A percentile compares a stretch with the other conserved stretches of the same genome.
These are phyloP conservation scores for Xylariaceae sp. DNA, from an alignment of 2,329 filamentous ascomycete species.

Conservation along the genomic window DNA sequence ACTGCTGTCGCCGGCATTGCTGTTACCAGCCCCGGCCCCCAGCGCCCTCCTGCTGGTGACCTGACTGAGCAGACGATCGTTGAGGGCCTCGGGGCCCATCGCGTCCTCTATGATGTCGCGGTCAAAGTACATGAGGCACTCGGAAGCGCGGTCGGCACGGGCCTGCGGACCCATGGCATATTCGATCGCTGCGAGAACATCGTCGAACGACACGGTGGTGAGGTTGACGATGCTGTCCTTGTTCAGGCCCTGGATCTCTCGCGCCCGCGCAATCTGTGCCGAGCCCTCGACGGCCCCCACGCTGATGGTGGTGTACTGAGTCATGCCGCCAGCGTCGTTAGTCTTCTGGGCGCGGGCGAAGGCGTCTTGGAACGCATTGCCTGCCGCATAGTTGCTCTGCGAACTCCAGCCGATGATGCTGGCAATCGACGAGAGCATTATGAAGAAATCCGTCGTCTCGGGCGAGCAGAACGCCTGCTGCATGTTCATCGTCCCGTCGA, in stretches of 20 bases:
- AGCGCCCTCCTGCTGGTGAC: no score
- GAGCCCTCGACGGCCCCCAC: slow-evolving; percentile 33
- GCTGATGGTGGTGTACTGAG: slow-evolving; percentile 10
- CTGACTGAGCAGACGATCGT: no score
- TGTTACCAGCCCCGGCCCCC: slow-evolving; percentile 10
- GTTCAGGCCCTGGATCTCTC: slow-evolving; percentile 16
- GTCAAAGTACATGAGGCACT: slow-evolving; percentile 27
- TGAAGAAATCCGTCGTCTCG: slow-evolving; percentile 42
- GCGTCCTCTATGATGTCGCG: slow-evolving; percentile 40
- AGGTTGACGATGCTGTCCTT: neutral
- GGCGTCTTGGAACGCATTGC: slow-evolving; percentile 39
- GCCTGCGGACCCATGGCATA: slow-evolving; percentile 45
- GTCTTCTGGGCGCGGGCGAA: slow-evolving; percentile 38
- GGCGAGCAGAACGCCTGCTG: slow-evolving; percentile 36
- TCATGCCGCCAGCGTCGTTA: slow-evolving; percentile 41
- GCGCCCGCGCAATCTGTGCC: slow-evolving; percentile 40
- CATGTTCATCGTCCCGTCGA: slow-evolving; percentile 46
- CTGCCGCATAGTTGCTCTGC: slow-evolving; percentile 46
- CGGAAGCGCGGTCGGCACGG: slow-evolving; percentile 28
- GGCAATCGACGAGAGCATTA: slow-evolving; percentile 44
- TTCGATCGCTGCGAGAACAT: slow-evolving; percentile 30
- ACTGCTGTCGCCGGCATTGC: slow-evolving; percentile 32
- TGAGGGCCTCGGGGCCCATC: slow-evolving; percentile 29
- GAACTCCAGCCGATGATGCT: slow-evolving; percentile 44
- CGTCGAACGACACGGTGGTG: neutral